Evolutionary conservation across 345 rosid genomes (phyloP).

Genomic region (Balakata baccata): DNA sequence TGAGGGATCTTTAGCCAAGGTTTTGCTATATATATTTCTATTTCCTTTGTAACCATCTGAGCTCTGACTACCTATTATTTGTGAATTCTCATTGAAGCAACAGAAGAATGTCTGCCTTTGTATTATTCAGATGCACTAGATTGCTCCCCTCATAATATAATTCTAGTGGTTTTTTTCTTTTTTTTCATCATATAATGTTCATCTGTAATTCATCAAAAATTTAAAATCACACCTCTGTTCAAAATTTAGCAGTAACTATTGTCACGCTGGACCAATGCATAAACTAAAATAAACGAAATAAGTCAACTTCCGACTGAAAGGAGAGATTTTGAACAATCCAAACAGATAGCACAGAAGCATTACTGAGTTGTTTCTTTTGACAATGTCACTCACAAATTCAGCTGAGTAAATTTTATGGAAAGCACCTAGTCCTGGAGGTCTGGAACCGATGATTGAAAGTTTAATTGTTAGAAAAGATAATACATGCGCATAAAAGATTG

Average conservation of each 20-base stretch:
- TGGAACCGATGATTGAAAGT: not conserved
- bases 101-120: not conserved
- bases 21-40: conserved; percentile 16
- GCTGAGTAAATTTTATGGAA: not conserved
- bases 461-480: not conserved
- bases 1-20: conserved; percentile 14
- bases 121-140: not conserved
- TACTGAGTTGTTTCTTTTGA: too few species aligned
- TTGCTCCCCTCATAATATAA: not conserved
- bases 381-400: too few species aligned
- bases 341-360: too few species aligned
- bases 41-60: conserved; percentile 5
- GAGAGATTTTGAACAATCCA: too few species aligned
- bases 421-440: not conserved
- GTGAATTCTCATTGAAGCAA: not conserved
- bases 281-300: too few species aligned
- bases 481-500: not conserved
- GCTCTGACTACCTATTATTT: not conserved
- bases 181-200: too few species aligned
- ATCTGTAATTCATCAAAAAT: too few species aligned
- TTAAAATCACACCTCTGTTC: too few species aligned
- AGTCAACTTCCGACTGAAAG: too few species aligned
- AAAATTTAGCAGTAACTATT: too few species aligned
- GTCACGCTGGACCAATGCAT: too few species aligned
- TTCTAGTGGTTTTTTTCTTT: not conserved